Conservation (phyloP, 306 rosid genomes). For the Mimosa pudica region DNA sequence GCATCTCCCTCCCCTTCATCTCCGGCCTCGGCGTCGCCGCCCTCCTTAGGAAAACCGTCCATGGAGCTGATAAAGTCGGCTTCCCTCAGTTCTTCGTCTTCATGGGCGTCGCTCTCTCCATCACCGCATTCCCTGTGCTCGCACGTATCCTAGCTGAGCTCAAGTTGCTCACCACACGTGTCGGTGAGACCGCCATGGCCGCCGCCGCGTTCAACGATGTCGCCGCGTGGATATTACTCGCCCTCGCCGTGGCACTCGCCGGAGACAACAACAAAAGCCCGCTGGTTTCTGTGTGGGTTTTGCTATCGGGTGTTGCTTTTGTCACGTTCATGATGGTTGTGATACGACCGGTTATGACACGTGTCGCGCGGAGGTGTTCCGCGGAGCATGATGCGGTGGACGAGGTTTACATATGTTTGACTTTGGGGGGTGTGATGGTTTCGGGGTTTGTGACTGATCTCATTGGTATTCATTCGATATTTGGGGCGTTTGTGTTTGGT, state of each 20-base stretch:
- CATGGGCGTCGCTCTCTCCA: conserved; percentile 71
- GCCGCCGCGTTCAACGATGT: conserved; percentile 69
- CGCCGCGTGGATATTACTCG: conserved; percentile 69
- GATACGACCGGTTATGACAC: conserved; percentile 54
- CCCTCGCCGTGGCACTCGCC: conserved; percentile 60
- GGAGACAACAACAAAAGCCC: conserved; percentile 49
- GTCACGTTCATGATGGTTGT: conserved; percentile 54
- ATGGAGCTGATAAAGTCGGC: conserved; percentile 56
- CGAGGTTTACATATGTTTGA: conserved; percentile 65
- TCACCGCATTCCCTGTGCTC: conserved; percentile 72
- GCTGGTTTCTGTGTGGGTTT: conserved; percentile 52
- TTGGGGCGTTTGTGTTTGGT: conserved; percentile 89
- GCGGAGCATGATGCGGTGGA: conserved; percentile 46
- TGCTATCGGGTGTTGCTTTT: conserved; percentile 51
- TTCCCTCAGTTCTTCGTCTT: conserved; percentile 54
- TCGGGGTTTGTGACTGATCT: conserved; percentile 75
- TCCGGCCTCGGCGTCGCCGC: conserved; percentile 57
- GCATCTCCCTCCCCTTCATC: conserved; percentile 58
- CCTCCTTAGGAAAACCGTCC: conserved; percentile 46
- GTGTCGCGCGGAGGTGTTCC: conserved; percentile 48
- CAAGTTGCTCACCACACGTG: conserved; percentile 53
- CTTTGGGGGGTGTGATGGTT: conserved; percentile 66
- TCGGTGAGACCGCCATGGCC: conserved; percentile 74
- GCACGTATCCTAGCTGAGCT: conserved; percentile 75
- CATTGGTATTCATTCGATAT: conserved; percentile 81